Evolutionary conservation across 1,139 yeast species (phyloP), one percentile per base, ranked within the genome.

Genomic region (Pichia kudriavzevii): DNA sequence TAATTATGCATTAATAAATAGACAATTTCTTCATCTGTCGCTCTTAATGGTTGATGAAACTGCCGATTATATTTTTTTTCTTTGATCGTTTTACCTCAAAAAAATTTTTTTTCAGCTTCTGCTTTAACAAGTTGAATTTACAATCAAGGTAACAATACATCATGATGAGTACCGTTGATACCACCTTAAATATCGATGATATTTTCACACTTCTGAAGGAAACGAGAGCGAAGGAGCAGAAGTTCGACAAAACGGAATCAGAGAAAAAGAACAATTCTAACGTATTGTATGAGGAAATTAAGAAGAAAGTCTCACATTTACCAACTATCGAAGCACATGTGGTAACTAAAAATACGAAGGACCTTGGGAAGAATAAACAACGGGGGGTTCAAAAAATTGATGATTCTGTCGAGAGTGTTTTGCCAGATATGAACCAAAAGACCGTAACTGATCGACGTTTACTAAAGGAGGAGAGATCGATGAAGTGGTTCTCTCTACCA

Each of bases 401-500:
- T 38, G 83, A 78, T 47, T 79, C 80, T 3, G 68, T 75, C 30
- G 42, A 45, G 9, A 34, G 34, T 31, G 50, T 42, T 45, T 49
- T 36, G 43, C 47, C 48, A 8, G 49, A 42, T 43, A 44, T 27
- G 38, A 43, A 39, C 37, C 44, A 31, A 37, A 39, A 28, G n/a
- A 43, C 23, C 42, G 34, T 27, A 38, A 55, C 42, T 7, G 63
- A 59, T 18, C 54, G 56, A 18, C 61, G 60, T 6, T 61, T 82
- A 4, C 81, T 39, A 7, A 46, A 44, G 24, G 46, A 41, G 20
- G 28, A 36, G 79, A 42, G 30, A 9, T 38, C 49, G 1, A 58
- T 63, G 24, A 65, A 77, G 43, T 91, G 97, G 97, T 91, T 87
- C 55, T 69, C 78, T 41, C 70, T 91, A 73, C 83, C 84, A 30